Evolutionary conservation across 2,329 filamentous ascomycete species (phyloP), one percentile per base, ranked within the genome.

Genomic region (Trichoderma koningiopsis): DNA sequence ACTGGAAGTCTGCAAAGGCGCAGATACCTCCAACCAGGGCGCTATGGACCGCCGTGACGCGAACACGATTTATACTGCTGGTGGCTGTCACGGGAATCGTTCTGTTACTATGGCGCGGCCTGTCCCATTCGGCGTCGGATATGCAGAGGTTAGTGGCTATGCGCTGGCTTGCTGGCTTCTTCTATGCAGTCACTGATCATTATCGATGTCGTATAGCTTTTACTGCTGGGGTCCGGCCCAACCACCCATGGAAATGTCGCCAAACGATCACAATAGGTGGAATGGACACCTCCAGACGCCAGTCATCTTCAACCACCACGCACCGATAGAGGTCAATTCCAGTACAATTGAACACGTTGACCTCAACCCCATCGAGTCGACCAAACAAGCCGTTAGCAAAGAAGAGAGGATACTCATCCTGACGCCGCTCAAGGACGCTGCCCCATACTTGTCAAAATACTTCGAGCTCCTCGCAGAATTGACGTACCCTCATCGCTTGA

Each of bases 201-300:
- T 19, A 24, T 49, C 31, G 29, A 56, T 19, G 33, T 72, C 64
- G 56, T 37, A 53, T 77, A 98, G 95, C 82, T 97, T 97, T 82
- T 97, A 97, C 83, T 99, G 96, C 84, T 98, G 94, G 87, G 96
- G 96, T 14, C 95, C 96, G 16, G 89, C 91, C 29, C 97, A 96
- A 84, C 89, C 96, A n/a, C 96, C 96, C 65, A 96, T 97, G 89
- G 89, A 96, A 73, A 97, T 99, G 93, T 89, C 92, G 53, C 84
- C 91, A 68, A 97, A 97, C 79, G 96, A 99, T 79, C 91, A 95
- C 80, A 90, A 90, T 71, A 87, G 93, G 73, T 99, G 96, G 96
- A 91, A 92, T 74, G 89, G 89, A 69, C 94, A 97, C 78, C 84
- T 96, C 72, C 90, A 94, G 75, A 98, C 96, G 4, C 96, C 96